These are phyloP conservation scores for Orbilia ellipsospora DNA, from an alignment of 2,329 filamentous ascomycete genomes.

Conservation along the genomic window DNA sequence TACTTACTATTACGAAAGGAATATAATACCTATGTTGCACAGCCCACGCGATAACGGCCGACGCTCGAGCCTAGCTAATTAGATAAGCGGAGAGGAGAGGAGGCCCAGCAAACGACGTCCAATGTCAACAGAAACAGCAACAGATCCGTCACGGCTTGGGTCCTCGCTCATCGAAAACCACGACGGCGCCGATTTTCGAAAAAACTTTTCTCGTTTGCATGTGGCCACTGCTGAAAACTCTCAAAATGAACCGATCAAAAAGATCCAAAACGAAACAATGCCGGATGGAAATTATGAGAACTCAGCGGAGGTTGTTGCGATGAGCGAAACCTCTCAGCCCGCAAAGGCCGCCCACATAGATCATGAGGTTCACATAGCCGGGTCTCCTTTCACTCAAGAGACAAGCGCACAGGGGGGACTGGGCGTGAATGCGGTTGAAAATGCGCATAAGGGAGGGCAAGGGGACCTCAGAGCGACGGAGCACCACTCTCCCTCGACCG, in stretches of 20 bases:
- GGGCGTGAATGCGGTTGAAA: too few relatives aligned
- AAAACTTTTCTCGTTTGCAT: conserved; percentile 1
- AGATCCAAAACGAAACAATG: not conserved
- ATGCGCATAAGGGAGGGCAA: not conserved
- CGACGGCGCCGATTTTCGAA: conserved; percentile 37
- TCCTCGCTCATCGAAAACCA: conserved; percentile 11
- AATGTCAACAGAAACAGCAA: too few relatives aligned
- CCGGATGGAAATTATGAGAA: conserved; percentile 1
- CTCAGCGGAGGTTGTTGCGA: not conserved
- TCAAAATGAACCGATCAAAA: not conserved
- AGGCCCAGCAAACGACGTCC: too few relatives aligned
- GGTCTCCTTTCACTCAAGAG: too few relatives aligned
- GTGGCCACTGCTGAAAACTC: conserved; percentile 1
- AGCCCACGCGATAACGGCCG: too few relatives aligned
- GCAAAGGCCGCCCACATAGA: not conserved
- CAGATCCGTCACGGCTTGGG: not conserved
- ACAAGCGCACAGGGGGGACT: not conserved
- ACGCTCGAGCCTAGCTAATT: too few relatives aligned
- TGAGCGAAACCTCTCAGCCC: not conserved
- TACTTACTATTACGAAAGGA: too few relatives aligned
- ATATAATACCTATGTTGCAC: too few relatives aligned
- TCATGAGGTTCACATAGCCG: too few relatives aligned
- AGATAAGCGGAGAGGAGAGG: too few relatives aligned
- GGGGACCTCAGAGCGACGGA: not conserved
- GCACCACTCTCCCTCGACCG: not conserved